A percentile compares a stretch with the other conserved stretches of the same genome.
Evolutionary conservation across 2,329 filamentous ascomycete genomes (phyloP).

Genomic region (Niveomyces coronatus): DNA sequence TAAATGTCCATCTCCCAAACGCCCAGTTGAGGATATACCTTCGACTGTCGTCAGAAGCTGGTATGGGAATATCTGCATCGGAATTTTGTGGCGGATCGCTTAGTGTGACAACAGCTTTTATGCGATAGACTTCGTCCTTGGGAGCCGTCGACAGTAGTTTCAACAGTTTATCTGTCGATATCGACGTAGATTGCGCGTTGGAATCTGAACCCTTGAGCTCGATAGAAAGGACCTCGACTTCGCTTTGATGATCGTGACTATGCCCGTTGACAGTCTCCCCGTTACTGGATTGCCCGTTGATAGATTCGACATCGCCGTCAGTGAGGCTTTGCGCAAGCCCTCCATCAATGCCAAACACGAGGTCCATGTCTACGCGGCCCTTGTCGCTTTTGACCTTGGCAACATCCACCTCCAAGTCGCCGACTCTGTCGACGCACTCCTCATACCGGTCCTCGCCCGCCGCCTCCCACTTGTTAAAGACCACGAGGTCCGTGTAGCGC

Average conservation of each 20-base stretch:
- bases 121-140: constrained; percentile 91
- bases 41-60: constrained; percentile 20
- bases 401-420: constrained; percentile 69
- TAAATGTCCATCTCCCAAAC: constrained; percentile 91
- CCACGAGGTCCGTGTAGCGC: constrained; percentile 77
- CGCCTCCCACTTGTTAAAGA: constrained; percentile 88
- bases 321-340: constrained; percentile 54
- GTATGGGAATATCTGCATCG: constrained; percentile 33
- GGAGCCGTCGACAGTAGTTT: constrained; percentile 61
- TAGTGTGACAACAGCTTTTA: constrained; percentile 60
- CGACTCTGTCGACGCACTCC: constrained; percentile 65
- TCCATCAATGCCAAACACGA: constrained; percentile 82
- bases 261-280: constrained; percentile 34
- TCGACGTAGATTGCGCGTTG: constrained; percentile 21
- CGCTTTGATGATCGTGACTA: constrained; percentile 56
- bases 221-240: constrained; percentile 88
- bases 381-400: constrained; percentile 78
- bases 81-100: constrained; percentile 38
- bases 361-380: constrained; percentile 65
- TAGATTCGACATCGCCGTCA: constrained; percentile 26
- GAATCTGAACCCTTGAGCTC: constrained; percentile 48
- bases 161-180: constrained; percentile 53
- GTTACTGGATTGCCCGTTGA: constrained; percentile 28
- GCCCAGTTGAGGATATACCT: constrained; percentile 97
- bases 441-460: constrained; percentile 67